Percentiles rank a stretch among this genome's conserved stretches.
Evolutionary conservation across 352 stramenopile genomes (phyloP).

Genomic region (Pythium dissotocum): DNA sequence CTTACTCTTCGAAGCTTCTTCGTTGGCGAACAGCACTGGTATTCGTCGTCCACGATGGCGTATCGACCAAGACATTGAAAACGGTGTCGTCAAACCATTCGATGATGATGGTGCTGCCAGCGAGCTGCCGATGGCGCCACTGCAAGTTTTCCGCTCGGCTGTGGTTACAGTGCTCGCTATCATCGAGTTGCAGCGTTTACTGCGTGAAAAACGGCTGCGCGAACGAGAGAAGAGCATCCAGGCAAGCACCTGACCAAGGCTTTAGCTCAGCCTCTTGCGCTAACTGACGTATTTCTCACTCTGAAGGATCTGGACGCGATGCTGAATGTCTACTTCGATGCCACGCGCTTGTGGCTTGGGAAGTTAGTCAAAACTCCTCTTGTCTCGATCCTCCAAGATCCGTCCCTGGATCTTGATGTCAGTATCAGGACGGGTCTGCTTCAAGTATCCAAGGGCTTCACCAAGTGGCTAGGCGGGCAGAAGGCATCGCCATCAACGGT

Average conservation of each 20-base stretch:
- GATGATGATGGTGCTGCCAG: slow-evolving; percentile 20
- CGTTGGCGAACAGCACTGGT: slow-evolving; percentile 1
- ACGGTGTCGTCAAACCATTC: slow-evolving; percentile 34
- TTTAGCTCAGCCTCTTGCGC: no score
- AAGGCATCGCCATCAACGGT: neutral
- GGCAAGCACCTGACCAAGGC: neutral
- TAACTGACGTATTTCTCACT: no score
- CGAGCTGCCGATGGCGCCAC: slow-evolving; percentile 29
- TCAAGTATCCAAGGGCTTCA: slow-evolving; percentile 36
- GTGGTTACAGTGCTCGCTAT: slow-evolving; percentile 34
- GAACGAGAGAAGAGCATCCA: slow-evolving; percentile 17
- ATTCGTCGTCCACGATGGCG: slow-evolving; percentile 54
- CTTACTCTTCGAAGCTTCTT: slow-evolving; percentile 38
- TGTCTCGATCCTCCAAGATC: slow-evolving; percentile 57
- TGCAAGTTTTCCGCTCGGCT: slow-evolving; percentile 49
- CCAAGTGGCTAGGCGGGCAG: slow-evolving; percentile 48
- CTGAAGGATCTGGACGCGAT: slow-evolving; percentile 60
- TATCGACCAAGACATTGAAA: slow-evolving; percentile 39
- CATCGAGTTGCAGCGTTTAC: slow-evolving; percentile 31
- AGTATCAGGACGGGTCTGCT: slow-evolving; percentile 30
- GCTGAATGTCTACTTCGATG: slow-evolving; percentile 66
- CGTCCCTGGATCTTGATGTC: slow-evolving; percentile 49
- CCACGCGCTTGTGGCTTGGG: slow-evolving; percentile 59
- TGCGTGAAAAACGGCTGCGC: slow-evolving; percentile 36
- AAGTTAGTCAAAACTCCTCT: slow-evolving; percentile 48